Conservation (phyloP, 1,139 yeast genomes). For the Candida glucosophila region DNA sequence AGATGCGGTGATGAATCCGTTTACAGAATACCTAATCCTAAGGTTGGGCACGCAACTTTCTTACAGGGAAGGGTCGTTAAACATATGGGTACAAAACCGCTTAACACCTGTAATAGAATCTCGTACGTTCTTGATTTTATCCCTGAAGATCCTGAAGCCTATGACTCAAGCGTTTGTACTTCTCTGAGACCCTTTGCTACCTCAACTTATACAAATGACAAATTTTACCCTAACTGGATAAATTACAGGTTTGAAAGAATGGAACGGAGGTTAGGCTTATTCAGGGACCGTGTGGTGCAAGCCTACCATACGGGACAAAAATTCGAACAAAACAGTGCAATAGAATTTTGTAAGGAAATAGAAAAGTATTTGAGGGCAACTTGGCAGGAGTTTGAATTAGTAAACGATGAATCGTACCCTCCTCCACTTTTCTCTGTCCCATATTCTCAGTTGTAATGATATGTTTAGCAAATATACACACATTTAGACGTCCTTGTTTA, state of each 20-base stretch:
- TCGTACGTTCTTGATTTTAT: slow-evolving; percentile 36
- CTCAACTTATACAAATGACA: slow-evolving; percentile 28
- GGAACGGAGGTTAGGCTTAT: slow-evolving; percentile 27
- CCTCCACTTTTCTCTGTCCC: no score
- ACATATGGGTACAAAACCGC: slow-evolving; percentile 26
- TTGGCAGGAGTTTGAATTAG: slow-evolving; percentile 39
- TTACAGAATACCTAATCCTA: slow-evolving; percentile 22
- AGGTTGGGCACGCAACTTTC: slow-evolving; percentile 22
- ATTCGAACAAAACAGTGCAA: slow-evolving; percentile 15
- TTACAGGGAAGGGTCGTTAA: slow-evolving; percentile 26
- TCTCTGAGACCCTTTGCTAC: slow-evolving; percentile 34
- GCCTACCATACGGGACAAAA: no score
- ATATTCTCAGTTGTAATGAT: neutral
- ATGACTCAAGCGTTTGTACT: slow-evolving; percentile 32
- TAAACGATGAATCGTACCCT: slow-evolving; percentile 2
- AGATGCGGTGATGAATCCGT: slow-evolving; percentile 20
- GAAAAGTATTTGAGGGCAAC: slow-evolving; percentile 31
- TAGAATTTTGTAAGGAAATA: slow-evolving; percentile 22
- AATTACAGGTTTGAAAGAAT: slow-evolving; percentile 32
- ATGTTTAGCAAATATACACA: neutral
- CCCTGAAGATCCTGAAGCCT: slow-evolving; percentile 26
- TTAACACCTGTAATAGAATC: slow-evolving; percentile 23
- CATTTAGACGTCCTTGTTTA: no score
- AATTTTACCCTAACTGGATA: slow-evolving; percentile 39
- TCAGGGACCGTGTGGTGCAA: no score